A percentile compares a stretch with the other conserved stretches of the same genome.
These are phyloP conservation scores for Iberis pinnata DNA, from an alignment of 345 rosid genomes.

Conservation along the genomic window DNA sequence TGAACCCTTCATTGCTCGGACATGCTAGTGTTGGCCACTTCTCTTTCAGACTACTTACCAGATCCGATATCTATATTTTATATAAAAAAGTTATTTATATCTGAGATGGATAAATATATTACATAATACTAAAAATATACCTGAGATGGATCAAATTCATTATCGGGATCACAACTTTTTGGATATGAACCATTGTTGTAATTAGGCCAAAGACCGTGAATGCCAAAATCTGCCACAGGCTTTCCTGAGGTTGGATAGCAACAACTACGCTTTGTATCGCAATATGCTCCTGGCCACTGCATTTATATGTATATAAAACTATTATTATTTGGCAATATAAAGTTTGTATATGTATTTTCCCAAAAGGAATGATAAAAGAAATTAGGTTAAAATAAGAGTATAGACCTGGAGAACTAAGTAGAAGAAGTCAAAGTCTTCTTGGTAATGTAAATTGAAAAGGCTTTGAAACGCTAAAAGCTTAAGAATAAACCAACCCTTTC, in stretches of 20 bases:
- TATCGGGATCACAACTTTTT: constrained; percentile 49
- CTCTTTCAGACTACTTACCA: constrained; percentile 36
- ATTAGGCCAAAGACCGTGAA: constrained; percentile 95
- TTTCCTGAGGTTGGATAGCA: constrained; percentile 83
- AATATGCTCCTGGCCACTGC: constrained; percentile 93
- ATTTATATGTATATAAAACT: background rate
- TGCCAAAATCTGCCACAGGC: constrained; percentile 73
- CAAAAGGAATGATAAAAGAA: no score
- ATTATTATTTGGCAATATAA: no score
- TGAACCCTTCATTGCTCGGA: constrained; percentile 52
- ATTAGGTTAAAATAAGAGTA: no score
- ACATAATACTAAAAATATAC: constrained; percentile 24
- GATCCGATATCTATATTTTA: constrained; percentile 44
- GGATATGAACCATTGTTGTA: constrained; percentile 66
- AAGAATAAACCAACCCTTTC: constrained; percentile 14
- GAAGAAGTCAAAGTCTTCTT: constrained; percentile 75
- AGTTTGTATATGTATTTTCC: no score
- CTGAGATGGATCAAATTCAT: constrained; percentile 44
- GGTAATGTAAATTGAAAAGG: constrained; percentile 35
- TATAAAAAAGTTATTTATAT: no score
- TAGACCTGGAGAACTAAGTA: constrained; percentile 78
- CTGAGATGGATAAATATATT: no score
- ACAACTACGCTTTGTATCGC: constrained; percentile 54
- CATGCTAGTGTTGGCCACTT: constrained; percentile 74
- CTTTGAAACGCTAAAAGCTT: constrained; percentile 38